Base-by-base conservation (phyloP, 139 green algal genomes). In the Raphidocelis subcapitata region DNA sequence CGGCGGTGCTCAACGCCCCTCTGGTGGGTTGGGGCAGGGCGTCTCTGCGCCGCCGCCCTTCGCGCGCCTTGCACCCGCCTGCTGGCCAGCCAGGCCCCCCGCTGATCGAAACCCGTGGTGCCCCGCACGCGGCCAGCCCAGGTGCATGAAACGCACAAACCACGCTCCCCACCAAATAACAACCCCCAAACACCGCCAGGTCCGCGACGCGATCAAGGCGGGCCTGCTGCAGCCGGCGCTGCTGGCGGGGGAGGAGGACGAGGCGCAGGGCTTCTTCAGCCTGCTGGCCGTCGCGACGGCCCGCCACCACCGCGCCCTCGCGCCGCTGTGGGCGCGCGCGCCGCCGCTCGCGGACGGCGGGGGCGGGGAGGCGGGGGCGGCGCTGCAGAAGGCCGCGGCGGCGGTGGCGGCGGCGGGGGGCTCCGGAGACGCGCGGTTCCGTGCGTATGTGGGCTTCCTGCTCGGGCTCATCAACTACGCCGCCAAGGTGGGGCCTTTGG, bases 201-300 rank as follows among this genome's bases (percentile, higher is more conserved):
- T 86, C 5, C 61, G 81, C 0, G 72, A 86, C n/a, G 69, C 81
- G 60, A 74, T 83, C 57, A 86, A 86, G 64, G 26, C 65, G n/a
- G 29, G 55, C 37, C n/a, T 81, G 61, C 63, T 86, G 52, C 26
- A 28, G 47, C 74, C 81, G 10, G 62, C 70, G 35, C 32, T 35
- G 29, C 36, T 70, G 2, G 59, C 66, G 12, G 71, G 65, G n/a
- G 76, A 82, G 8, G 55, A 62, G 5, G 49, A 54, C 31, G 76
- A 78, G 54, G 65, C 64, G 26, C 65, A 82, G 63, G 37, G 64
- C 33, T 73, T 73, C 73, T 67, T 60, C 64, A 73, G 31, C 63
- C 47, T 73, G 35, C 37, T 79, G 35, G 41, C 67, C 24, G 62
- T 75, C 26, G 36, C 35, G 20, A 47, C 41, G 59, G 35, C 47